Base-by-base conservation (phyloP, 177 flowering plant genomes). In the Telopea speciosissima region DNA sequence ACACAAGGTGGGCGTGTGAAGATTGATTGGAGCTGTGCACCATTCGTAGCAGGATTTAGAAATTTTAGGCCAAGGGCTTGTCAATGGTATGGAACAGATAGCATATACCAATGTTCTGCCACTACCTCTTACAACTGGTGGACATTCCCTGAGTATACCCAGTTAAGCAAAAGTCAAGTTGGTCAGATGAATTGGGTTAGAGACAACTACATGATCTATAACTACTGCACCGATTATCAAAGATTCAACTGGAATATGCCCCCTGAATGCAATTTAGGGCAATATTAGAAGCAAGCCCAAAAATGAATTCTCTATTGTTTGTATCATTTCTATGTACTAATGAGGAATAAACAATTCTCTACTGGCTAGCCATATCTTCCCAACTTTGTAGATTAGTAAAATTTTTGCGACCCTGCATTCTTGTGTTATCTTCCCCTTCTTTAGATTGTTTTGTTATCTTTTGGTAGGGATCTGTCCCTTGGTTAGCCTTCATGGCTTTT, bases 1-100 rank as follows among this genome's bases (percentile, higher is more conserved):
- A 83, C 89, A 0, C 71, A 81, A 78, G 90, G 91, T 8, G 91
- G 89, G 24, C 82, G 67, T 3, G 84, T 42, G 1, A 83, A 84
- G 77, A 85, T 75, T 17, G 75, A 85, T 74, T 85, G 91, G 89
- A 71, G 1, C 7, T 54, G 59, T 26, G 79, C 88, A 14, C 90
- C 90, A 3, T 89, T 89, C 81, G 70, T 69, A 23, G 93, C 86
- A 31, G 69, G 70, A 44, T 67, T 77, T 62, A 73, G 77, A 6
- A 64, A 71, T 22, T 87, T 82, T 31, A 72, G 75, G 36, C 61
- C 87, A 40, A 77, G 79, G 25, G 89, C 84, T 28, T 87, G 85
- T 73, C 59, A 72, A 42, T 85, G 81, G 83, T 5, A 76, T 28
- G 85, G 83, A 10, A 59, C 72, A 22, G 63, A 24, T 63, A 85